Evolutionary conservation across 1,139 yeast species (phyloP), one percentile per base, ranked within the genome.

Genomic region (Hansenula sp.): DNA sequence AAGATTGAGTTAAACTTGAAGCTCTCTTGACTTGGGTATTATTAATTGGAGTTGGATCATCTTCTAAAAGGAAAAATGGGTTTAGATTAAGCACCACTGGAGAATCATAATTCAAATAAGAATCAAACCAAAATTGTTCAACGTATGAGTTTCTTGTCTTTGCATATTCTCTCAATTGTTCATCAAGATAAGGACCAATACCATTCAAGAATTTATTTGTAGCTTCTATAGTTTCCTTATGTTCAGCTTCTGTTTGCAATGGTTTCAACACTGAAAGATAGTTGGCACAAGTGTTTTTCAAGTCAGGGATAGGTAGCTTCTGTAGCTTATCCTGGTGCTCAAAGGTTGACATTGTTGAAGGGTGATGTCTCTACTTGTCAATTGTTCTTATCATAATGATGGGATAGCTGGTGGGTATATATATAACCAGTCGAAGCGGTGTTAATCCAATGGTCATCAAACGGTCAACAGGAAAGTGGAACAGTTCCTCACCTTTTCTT

Each of bases 91-190:
- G 72, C 27, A 89, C 96, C 41, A 89, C 96, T 0, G 91, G 96
- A 24, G 89, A 84, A 64, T 89, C 96, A 61, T 86, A 86, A 62
- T 82, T 83, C 51, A 89, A 72, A 63, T 89, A 89, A 3, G 96
- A 80, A 60, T 89, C 96, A 62, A 81, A 88, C 96, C 96, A 89
- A 62, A 89, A 89, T 62, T 89, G 96, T 64, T 89, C 96, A 50
- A 89, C 89, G 63, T 84, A 89, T 10, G 94, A 83, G 43, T 86
- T 79, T 53, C 90, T 71, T 17, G 77, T 66, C 46, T 77, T 71
- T 11, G 88, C 73, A 56, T 85, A 87, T 43, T 77, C 77, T 40
- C 80, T 67, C 40, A 88, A 72, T 55, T 80, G 81, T 30, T 76
- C 68, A 53, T 85, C 88, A 52, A 89, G 71, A 45, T 76, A 71